Conservation (phyloP, 345 rosid genomes). For the Xanthoceras sorbifolium region DNA sequence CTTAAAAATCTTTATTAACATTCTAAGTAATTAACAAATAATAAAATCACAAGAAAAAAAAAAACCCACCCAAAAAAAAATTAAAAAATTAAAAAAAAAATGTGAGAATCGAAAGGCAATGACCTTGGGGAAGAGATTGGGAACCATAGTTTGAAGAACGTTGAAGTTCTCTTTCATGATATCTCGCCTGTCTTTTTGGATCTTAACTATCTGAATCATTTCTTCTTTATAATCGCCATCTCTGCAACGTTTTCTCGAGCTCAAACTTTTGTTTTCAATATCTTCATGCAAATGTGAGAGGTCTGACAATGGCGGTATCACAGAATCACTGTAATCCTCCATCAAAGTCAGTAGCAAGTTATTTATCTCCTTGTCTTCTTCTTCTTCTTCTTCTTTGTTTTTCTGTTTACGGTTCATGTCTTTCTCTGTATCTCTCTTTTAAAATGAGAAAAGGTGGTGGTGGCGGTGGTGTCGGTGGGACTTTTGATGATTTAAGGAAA, state of each 20-base stretch:
- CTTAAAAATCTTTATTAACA: neutral
- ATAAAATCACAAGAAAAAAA: neutral
- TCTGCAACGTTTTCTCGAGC: neutral
- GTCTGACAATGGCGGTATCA: constrained; percentile 20
- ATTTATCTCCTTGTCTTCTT: neutral
- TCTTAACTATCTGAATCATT: neutral
- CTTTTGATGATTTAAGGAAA: neutral
- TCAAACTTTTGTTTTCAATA: neutral
- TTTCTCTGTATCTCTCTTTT: neutral
- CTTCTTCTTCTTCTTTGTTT: neutral
- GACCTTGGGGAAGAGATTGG: constrained; percentile 16
- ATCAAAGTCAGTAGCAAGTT: neutral
- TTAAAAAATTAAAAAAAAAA: neutral
- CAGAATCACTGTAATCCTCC: constrained; percentile 18
- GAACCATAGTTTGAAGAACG: constrained; percentile 23
- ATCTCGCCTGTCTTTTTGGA: neutral
- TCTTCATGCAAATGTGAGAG: neutral
- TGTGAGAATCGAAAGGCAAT: neutral
- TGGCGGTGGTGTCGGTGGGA: no score
- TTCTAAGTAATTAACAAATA: neutral
- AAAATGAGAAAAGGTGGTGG: no score
- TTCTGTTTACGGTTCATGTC: neutral
- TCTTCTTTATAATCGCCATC: neutral
- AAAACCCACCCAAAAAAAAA: neutral
- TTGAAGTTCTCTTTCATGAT: constrained; percentile 12